Evolutionary conservation across 139 green algal species (phyloP).

Genomic region (Tetraselmis striata): DNA sequence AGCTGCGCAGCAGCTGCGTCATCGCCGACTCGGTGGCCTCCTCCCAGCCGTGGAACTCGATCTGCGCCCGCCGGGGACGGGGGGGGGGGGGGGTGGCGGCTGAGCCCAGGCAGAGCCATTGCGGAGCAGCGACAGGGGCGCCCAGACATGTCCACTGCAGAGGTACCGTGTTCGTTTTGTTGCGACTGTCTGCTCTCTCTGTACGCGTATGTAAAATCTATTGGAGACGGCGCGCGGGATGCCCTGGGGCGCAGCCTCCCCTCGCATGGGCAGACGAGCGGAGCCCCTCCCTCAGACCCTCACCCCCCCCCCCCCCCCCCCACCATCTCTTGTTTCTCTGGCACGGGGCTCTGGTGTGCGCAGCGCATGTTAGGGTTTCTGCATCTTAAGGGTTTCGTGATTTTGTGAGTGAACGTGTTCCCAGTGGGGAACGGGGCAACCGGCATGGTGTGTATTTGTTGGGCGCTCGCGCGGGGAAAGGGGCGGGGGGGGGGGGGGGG

Average conservation of each 20-base stretch:
- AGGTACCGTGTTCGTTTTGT: too few relatives aligned
- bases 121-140: neutral
- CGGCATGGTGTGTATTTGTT: neutral
- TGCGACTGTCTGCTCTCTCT: too few relatives aligned
- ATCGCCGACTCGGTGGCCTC: constrained; percentile 39
- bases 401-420: neutral
- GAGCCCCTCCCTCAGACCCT: too few relatives aligned
- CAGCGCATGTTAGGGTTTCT: neutral
- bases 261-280: too few relatives aligned
- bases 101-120: neutral
- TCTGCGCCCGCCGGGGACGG: neutral
- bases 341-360: too few relatives aligned
- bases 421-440: neutral
- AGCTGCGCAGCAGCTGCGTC: constrained; percentile 45
- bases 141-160: too few relatives aligned
- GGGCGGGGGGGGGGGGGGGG: too few relatives aligned
- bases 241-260: too few relatives aligned
- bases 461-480: neutral
- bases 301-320: too few relatives aligned
- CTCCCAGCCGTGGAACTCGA: constrained; percentile 30
- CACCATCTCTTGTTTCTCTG: too few relatives aligned
- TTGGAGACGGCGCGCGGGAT: neutral
- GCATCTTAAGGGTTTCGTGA: too few relatives aligned
- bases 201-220: neutral
- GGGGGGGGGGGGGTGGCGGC: too few relatives aligned